Percentiles rank a stretch among this genome's conserved stretches.
These are phyloP conservation scores for Aureobasidium mangrovei DNA, from an alignment of 2,329 filamentous ascomycete genomes.

Conservation along the genomic window DNA sequence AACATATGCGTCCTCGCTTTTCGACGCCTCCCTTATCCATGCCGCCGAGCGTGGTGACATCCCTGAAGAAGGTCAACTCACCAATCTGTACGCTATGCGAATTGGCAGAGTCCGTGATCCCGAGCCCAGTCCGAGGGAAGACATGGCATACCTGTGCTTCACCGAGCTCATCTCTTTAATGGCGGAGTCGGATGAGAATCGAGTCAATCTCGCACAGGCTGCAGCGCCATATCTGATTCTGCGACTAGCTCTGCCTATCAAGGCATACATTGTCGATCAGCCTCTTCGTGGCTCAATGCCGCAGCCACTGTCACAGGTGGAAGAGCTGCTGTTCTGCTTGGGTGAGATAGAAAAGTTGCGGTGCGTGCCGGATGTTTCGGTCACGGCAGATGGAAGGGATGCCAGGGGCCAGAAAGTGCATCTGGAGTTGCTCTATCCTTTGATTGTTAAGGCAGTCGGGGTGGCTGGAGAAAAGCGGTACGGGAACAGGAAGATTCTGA, in stretches of 20 bases:
- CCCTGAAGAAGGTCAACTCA: slow-evolving; percentile 44
- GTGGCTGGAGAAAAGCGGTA: slow-evolving; percentile 54
- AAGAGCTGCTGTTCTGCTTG: slow-evolving; percentile 67
- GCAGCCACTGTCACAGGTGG: slow-evolving; percentile 70
- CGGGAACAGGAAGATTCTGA: slow-evolving; percentile 43
- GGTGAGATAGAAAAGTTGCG: slow-evolving; percentile 55
- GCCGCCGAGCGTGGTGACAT: slow-evolving; percentile 54
- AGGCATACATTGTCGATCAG: slow-evolving; percentile 82
- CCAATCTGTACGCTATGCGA: slow-evolving; percentile 54
- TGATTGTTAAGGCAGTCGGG: slow-evolving; percentile 57
- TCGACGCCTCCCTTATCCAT: slow-evolving; percentile 76
- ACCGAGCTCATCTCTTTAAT: slow-evolving; percentile 55
- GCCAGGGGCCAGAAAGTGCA: slow-evolving; percentile 55
- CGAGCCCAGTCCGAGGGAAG: slow-evolving; percentile 53
- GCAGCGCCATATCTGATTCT: slow-evolving; percentile 75
- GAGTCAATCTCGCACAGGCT: slow-evolving; percentile 60
- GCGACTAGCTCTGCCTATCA: slow-evolving; percentile 69
- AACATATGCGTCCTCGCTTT: slow-evolving; percentile 66
- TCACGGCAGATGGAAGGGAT: slow-evolving; percentile 17
- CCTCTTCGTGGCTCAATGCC: slow-evolving; percentile 83
- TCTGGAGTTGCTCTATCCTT: slow-evolving; percentile 68
- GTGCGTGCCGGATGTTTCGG: slow-evolving; percentile 46
- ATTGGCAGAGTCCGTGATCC: slow-evolving; percentile 65
- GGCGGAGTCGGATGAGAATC: slow-evolving; percentile 27
- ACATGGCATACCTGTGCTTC: slow-evolving; percentile 72